Evolutionary conservation across 2,329 filamentous ascomycete genomes (phyloP), one percentile per base, ranked within the genome.

Genomic region (Cercospora zeina): DNA sequence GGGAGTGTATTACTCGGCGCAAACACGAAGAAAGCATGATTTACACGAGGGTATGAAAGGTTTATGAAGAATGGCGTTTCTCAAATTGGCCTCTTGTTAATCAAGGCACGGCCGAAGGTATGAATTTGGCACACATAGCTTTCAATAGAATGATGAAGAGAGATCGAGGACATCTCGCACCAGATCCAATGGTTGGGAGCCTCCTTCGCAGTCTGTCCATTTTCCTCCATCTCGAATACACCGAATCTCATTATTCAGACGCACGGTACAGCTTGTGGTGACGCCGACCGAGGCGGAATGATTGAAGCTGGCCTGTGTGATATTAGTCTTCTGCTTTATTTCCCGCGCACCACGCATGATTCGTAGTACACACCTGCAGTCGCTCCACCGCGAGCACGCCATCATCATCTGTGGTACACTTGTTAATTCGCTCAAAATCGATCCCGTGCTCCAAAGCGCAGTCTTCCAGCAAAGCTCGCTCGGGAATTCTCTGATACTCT

Each of bases 371-470:
- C 24, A 56, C 54, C 34, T 59, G 47, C 30, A 66, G 47, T n/a
- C 59, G 24, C 1, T 82, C 80, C 69, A 91, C 79, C 3, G 87
- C 89, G 63, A 87, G 84, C 1, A 85, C 87, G 31, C 91, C 90
- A 68, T 91, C 86, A 62, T 96, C 88, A 65, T 84, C 82, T 42
- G 88, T 88, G 47, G 91, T 88, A 75, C 95, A 99, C 19, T 88
- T 81, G 75, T 97, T 96, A 59, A 99, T 77, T 66, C 85, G 82
- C 27, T 87, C 82, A 74, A 97, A 91, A 71, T 95, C 88, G 54
- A 97, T 87, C 30, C 91, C 92, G 72, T 96, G 91, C 77, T 97
- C 91, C 55, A 96, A 81, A 2, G 95, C 91, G 75, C 95, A 99
- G 73, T 91, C 87, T 74, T 96, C 84, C 42, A 97, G 83, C 16